phyloP scores from a whole-genome alignment of 345 rosid genomes.

The Angophora floribunda region DNA sequence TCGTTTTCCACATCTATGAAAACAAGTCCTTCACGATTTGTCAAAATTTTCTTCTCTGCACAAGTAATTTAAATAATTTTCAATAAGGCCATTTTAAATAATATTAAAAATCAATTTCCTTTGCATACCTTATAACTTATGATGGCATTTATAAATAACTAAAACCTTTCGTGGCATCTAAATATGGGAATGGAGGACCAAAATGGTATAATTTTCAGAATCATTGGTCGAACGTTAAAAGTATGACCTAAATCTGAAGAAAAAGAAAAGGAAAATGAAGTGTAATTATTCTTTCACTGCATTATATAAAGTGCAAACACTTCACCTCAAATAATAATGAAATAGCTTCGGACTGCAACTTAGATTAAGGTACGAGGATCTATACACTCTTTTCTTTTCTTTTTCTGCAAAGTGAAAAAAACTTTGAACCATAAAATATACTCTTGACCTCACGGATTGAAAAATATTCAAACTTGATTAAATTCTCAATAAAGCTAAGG shows the following conservation, averaged over 20 bases:
- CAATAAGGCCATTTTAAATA: fast-evolving
- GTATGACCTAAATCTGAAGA: neutral
- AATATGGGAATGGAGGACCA: neutral
- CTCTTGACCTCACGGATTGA: neutral
- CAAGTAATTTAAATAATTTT: neutral
- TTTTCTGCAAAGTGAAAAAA: neutral
- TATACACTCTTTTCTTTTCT: neutral
- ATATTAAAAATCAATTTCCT: neutral
- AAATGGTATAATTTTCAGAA: neutral
- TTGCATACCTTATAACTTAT: neutral
- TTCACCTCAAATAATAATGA: neutral
- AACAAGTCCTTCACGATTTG: neutral
- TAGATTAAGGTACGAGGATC: neutral
- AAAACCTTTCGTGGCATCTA: neutral
- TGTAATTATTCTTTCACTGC: neutral
- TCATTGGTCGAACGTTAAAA: neutral
- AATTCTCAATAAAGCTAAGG: neutral
- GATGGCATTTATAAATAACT: neutral
- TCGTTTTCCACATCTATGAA: neutral
- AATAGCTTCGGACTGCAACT: neutral
- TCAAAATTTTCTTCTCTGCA: neutral
- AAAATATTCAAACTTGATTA: neutral
- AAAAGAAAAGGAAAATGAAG: neutral
- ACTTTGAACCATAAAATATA: neutral
- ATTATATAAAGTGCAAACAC: neutral